Evolutionary conservation across 108 stramenopile genomes (phyloP).

Genomic region (Halocafeteria seosinensis): DNA sequence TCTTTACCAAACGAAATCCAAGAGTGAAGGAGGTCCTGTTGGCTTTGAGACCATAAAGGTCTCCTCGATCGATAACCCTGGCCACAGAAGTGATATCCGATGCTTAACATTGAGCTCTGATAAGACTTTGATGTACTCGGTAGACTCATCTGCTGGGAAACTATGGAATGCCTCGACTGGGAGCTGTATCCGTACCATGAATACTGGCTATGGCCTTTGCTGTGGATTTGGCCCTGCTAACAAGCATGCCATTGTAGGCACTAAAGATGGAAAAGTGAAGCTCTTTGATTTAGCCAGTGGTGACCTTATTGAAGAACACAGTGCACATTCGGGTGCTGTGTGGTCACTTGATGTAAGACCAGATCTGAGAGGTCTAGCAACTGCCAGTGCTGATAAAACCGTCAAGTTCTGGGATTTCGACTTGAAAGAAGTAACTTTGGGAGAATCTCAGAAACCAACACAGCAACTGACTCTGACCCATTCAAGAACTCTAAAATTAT

Average conservation of each 20-base stretch:
- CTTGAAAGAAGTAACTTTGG: neutral
- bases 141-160: constrained; percentile 61
- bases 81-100: constrained; percentile 85
- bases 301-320: constrained; percentile 41
- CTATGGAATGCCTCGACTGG: constrained; percentile 70
- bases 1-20: constrained; percentile 20
- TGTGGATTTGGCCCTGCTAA: constrained; percentile 75
- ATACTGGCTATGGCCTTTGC: constrained; percentile 64
- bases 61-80: constrained; percentile 53
- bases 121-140: constrained; percentile 63
- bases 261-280: constrained; percentile 58
- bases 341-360: constrained; percentile 59
- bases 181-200: constrained; percentile 58
- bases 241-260: constrained; percentile 56
- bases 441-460: neutral
- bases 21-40: neutral
- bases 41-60: neutral
- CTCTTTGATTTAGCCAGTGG: constrained; percentile 61
- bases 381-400: constrained; percentile 73
- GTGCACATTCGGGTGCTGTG: constrained; percentile 66
- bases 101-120: constrained; percentile 67
- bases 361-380: constrained; percentile 41
- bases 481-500: constrained; percentile 68
- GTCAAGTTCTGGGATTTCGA: constrained; percentile 85
- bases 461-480: constrained; percentile 43